Evolutionary conservation across 2,329 filamentous ascomycete species (phyloP), one percentile per base, ranked within the genome.

Genomic region (Apiospora hydei): DNA sequence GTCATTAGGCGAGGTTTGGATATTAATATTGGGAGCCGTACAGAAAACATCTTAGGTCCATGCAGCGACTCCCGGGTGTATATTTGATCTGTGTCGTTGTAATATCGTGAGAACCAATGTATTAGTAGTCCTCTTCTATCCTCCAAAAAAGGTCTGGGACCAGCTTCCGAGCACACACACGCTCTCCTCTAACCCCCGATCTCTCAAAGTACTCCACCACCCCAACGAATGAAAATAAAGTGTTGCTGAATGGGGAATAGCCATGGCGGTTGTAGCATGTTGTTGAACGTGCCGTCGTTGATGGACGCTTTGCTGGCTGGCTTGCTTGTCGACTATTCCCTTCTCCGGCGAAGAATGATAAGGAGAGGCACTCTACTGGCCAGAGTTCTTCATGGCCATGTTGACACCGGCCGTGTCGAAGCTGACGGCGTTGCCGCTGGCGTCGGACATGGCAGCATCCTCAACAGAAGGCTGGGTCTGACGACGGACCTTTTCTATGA

Each of bases 391-490:
- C 70, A 81, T 80, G 74, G 81, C 82, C 73, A 84, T 80, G 80
- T 84, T 80, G 75, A 88, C 86, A 16, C 79, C 79, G 41, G 79
- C 75, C 21, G 85, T 13, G 77, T 86, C 78, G 75, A 87, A 89
- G 41, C 81, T 76, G 26, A 88, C 75, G 73, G 88, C 80, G 66
- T 85, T 83, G 76, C 87, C 87, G 49, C 79, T 73, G 26, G 77
- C 75, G 73, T 85, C 82, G 49, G 83, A 82, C 87, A 89, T 89
- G 78, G 86, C 81, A 18, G 85, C 78, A 26, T 82, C 78, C 43
- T 74, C 71, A 46, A 53, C 74, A 47, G 75, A 69, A 4, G 69
- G 74, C 64, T 76, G 74, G 53, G 70, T 72, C 75, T 82, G 81
- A 21, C 82, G 82, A 72, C 78, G 80, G 69, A 78, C 80, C 73